Evolutionary conservation across 495 filamentous ascomycete species (phyloP).

Genomic region (Alectoria sarmentosa): DNA sequence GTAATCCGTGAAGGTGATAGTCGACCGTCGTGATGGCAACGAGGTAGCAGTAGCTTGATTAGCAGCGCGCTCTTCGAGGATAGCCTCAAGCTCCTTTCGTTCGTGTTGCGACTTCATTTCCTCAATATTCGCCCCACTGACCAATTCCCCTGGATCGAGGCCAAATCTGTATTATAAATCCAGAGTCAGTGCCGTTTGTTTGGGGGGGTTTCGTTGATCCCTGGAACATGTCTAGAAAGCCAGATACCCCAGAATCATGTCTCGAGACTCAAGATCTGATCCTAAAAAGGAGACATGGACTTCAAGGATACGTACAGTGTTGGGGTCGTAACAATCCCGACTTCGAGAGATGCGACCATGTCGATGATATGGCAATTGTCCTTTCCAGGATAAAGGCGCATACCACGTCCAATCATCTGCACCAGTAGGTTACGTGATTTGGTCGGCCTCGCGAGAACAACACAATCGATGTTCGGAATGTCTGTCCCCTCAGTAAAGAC

Average conservation of each 20-base stretch:
- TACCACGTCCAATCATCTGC: constrained; percentile 95
- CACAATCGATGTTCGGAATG: constrained; percentile 94
- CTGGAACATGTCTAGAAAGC: not conserved
- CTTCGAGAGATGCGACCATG: constrained; percentile 78
- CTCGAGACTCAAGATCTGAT: not conserved
- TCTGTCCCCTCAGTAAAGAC: constrained; percentile 97
- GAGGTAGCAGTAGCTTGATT: not conserved
- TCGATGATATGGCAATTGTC: constrained; percentile 91
- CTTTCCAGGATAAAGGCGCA: constrained; percentile 76
- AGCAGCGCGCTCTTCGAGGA: constrained; percentile 17
- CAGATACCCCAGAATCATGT: not conserved
- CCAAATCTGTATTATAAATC: constrained; percentile 49
- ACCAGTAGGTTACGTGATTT: constrained; percentile 83
- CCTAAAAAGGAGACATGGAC: not conserved
- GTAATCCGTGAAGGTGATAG: constrained; percentile 76
- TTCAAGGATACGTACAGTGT: constrained; percentile 45
- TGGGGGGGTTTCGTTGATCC: not conserved
- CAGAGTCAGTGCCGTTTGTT: not conserved
- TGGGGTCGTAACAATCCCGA: constrained; percentile 80
- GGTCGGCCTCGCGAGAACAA: constrained; percentile 83
- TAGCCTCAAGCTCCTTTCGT: constrained; percentile 35
- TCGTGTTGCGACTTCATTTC: constrained; percentile 49
- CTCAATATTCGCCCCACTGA: constrained; percentile 52
- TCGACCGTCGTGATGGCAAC: constrained; percentile 25
- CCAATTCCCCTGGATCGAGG: constrained; percentile 74